Conservation (phyloP, 495 filamentous ascomycete genomes). For the Penicillium verhagenii region DNA sequence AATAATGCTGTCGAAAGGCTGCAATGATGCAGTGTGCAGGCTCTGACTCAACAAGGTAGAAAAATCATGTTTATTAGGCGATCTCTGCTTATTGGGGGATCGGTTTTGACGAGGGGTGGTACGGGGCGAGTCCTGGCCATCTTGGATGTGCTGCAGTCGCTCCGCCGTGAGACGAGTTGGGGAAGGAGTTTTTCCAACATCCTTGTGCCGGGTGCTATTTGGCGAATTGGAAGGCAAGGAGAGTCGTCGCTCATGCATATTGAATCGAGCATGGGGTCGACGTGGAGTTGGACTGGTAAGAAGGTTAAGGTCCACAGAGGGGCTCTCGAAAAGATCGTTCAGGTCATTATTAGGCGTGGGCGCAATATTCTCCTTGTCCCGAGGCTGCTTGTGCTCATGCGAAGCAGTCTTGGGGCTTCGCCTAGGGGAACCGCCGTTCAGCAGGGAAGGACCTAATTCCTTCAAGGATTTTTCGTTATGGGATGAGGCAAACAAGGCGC, state of each 20-base stretch:
- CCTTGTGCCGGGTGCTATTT: conserved; percentile 27
- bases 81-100: conserved; percentile 27
- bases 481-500: conserved; percentile 70
- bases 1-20: conserved; percentile 39
- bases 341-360: conserved; percentile 46
- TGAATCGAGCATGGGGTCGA: conserved; percentile 37
- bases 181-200: conserved; percentile 19
- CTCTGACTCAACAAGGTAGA: conserved; percentile 19
- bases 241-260: conserved; percentile 48
- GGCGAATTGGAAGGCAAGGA: conserved; percentile 39
- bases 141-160: conserved; percentile 39
- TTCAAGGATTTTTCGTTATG: conserved; percentile 59
- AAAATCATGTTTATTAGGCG: too few species aligned
- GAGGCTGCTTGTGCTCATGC: conserved; percentile 31
- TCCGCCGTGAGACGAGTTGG: conserved; percentile 38
- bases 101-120: conserved; percentile 22
- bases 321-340: conserved; percentile 59
- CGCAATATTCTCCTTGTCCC: conserved; percentile 51
- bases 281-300: conserved; percentile 65
- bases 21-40: conserved; percentile 28
- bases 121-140: conserved; percentile 23
- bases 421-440: conserved; percentile 53
- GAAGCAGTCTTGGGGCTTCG: conserved; percentile 42
- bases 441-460: conserved; percentile 54
- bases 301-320: conserved; percentile 41